These are phyloP conservation scores for Scedosporium aurantiacum DNA, from an alignment of 2,329 filamentous ascomycete genomes.

Conservation along the genomic window DNA sequence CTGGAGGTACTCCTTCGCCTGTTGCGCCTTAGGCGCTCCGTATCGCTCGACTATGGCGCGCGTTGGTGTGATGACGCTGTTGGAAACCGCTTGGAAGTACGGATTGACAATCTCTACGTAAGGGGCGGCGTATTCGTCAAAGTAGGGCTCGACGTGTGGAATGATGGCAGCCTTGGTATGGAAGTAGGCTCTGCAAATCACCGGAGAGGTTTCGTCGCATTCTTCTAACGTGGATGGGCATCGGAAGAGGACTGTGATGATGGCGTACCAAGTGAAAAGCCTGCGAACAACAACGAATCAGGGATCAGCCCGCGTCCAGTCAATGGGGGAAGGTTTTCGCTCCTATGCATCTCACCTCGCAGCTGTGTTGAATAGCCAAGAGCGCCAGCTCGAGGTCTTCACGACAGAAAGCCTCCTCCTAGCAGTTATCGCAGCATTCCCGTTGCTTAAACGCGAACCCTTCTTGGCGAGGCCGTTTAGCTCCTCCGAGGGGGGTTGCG, in stretches of 20 bases:
- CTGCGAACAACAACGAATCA: conserved; percentile 29
- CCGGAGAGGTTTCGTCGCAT: conserved; percentile 59
- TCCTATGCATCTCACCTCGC: conserved; percentile 36
- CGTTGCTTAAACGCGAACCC: not conserved
- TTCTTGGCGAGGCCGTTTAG: conserved; percentile 28
- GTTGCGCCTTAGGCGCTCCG: conserved; percentile 60
- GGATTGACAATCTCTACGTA: conserved; percentile 69
- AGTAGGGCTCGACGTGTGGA: conserved; percentile 77
- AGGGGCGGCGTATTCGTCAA: conserved; percentile 70
- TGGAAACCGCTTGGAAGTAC: conserved; percentile 56
- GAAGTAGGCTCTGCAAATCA: conserved; percentile 76
- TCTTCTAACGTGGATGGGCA: conserved; percentile 63
- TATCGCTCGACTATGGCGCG: conserved; percentile 59
- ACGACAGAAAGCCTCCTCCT: conserved; percentile 16
- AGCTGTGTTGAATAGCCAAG: conserved; percentile 33
- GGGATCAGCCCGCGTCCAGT: conserved; percentile 5
- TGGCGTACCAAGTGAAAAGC: conserved; percentile 73
- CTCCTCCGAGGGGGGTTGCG: conserved; percentile 23
- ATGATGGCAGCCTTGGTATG: conserved; percentile 49
- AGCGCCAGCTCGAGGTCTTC: conserved; percentile 5
- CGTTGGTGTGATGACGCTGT: conserved; percentile 57
- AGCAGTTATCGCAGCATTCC: not conserved
- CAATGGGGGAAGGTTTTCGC: not conserved
- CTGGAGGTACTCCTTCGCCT: conserved; percentile 54
- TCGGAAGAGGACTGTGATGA: conserved; percentile 69